Evolutionary conservation across 495 filamentous ascomycete species (phyloP).

Genomic region (Parathielavia hyrcaniae): DNA sequence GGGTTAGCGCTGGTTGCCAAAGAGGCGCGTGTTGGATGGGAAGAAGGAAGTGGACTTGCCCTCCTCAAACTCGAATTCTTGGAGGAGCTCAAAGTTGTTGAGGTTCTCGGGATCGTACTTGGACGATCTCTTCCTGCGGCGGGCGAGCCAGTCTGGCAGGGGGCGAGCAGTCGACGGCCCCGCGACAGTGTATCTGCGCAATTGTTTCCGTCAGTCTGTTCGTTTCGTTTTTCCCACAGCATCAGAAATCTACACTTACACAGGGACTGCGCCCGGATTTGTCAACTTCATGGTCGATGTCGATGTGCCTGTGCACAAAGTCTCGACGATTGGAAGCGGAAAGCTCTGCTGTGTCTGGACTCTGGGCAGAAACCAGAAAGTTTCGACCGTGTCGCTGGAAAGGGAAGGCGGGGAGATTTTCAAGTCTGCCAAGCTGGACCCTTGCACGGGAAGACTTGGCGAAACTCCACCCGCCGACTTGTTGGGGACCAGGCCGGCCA

Average conservation of each 20-base stretch:
- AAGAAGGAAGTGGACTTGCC: conserved; percentile 12
- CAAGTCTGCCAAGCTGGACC: neutral
- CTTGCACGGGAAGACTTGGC: conserved; percentile 9
- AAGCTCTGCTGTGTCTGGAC: conserved; percentile 13
- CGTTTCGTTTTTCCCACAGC: neutral
- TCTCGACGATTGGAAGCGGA: conserved; percentile 7
- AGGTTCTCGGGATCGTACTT: conserved; percentile 91
- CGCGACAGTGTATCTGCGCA: conserved; percentile 65
- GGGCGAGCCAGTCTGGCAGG: conserved; percentile 89
- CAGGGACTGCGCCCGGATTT: conserved; percentile 79
- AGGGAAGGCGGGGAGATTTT: conserved; percentile 20
- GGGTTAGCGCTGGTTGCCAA: conserved; percentile 6
- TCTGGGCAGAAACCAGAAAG: conserved; percentile 26
- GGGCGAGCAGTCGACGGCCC: conserved; percentile 85
- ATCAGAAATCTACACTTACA: conserved; percentile 42
- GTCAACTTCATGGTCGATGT: conserved; percentile 70
- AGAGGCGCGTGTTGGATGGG: neutral
- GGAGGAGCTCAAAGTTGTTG: conserved; percentile 88
- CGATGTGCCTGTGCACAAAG: conserved; percentile 4
- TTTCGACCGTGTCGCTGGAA: conserved; percentile 17
- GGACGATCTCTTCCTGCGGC: conserved; percentile 84
- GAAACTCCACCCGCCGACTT: neutral
- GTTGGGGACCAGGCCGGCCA: neutral
- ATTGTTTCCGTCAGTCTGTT: neutral
- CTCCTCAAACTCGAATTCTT: conserved; percentile 98